Conservation (phyloP, 78 protist species). For the Speleostelium caveatum region DNA sequence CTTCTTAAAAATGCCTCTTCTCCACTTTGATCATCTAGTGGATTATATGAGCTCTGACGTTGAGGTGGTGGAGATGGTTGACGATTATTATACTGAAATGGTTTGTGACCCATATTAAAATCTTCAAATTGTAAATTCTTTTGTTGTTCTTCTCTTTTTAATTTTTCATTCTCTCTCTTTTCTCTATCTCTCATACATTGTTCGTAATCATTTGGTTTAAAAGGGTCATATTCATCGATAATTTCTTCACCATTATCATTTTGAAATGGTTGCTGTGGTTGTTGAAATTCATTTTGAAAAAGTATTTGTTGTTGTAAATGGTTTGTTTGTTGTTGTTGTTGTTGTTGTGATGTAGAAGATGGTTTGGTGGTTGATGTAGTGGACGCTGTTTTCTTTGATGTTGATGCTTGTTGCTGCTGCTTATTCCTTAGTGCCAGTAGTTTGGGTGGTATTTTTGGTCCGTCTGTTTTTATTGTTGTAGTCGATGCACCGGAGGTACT, state of each 20-base stretch:
- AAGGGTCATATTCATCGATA: slow-evolving; percentile 62
- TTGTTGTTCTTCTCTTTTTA: background rate
- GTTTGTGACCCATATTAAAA: background rate
- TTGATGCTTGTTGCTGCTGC: too few relatives aligned
- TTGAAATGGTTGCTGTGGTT: background rate
- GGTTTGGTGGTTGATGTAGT: too few relatives aligned
- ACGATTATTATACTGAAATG: background rate
- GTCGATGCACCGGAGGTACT: too few relatives aligned
- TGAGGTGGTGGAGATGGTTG: background rate
- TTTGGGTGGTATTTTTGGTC: too few relatives aligned
- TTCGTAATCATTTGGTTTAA: slow-evolving; percentile 67
- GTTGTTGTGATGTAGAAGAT: too few relatives aligned
- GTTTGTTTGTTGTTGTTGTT: background rate
- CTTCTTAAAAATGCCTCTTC: background rate
- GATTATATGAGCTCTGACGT: background rate
- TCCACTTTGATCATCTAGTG: background rate
- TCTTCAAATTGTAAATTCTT: background rate
- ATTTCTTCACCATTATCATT: slow-evolving; percentile 23
- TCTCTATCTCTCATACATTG: slow-evolving; percentile 26
- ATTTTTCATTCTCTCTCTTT: background rate
- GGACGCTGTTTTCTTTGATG: too few relatives aligned
- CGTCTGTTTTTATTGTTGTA: too few relatives aligned
- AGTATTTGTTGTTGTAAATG: background rate
- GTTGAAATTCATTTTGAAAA: background rate
- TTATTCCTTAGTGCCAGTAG: too few relatives aligned